phyloP scores from a whole-genome alignment of 495 filamentous ascomycete species.

The Aspergillus bridgeri region DNA sequence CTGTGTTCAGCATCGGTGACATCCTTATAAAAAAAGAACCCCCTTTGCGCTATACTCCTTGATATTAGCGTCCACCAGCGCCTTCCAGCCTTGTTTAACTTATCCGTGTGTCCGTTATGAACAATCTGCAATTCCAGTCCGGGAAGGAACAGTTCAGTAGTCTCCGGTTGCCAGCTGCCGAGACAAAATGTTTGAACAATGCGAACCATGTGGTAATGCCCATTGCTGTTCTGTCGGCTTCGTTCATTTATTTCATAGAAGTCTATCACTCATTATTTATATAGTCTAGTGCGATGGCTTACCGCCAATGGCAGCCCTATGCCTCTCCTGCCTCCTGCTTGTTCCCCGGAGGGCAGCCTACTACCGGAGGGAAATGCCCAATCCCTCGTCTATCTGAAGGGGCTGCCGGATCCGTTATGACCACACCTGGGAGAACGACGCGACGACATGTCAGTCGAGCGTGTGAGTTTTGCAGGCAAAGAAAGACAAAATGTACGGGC shows the following conservation, averaged over 20 bases:
- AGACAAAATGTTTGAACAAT: slow-evolving; percentile 29
- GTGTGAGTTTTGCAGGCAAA: slow-evolving; percentile 47
- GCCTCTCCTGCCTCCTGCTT: no score
- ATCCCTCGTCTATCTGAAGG: slow-evolving; percentile 43
- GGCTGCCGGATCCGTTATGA: slow-evolving; percentile 30
- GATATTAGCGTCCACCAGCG: no score
- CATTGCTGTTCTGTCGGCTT: background rate
- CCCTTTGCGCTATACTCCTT: no score
- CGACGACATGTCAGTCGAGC: slow-evolving; percentile 45
- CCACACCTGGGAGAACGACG: slow-evolving; percentile 36
- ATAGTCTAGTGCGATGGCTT: background rate
- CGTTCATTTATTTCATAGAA: background rate
- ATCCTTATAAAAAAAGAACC: no score
- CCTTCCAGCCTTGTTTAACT: background rate
- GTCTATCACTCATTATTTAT: background rate
- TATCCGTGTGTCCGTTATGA: slow-evolving; percentile 19
- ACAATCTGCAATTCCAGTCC: slow-evolving; percentile 23
- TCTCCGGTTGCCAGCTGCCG: slow-evolving; percentile 30
- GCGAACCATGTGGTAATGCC: slow-evolving; percentile 18
- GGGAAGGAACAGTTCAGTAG: slow-evolving; percentile 31
- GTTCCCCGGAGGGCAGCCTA: no score
- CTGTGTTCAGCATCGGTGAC: no score
- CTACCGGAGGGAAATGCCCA: slow-evolving; percentile 33
- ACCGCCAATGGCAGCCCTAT: background rate
- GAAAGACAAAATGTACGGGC: slow-evolving; percentile 59